Base-by-base conservation (phyloP, 495 filamentous ascomycete species). In the Aspergillus cavernicola region DNA sequence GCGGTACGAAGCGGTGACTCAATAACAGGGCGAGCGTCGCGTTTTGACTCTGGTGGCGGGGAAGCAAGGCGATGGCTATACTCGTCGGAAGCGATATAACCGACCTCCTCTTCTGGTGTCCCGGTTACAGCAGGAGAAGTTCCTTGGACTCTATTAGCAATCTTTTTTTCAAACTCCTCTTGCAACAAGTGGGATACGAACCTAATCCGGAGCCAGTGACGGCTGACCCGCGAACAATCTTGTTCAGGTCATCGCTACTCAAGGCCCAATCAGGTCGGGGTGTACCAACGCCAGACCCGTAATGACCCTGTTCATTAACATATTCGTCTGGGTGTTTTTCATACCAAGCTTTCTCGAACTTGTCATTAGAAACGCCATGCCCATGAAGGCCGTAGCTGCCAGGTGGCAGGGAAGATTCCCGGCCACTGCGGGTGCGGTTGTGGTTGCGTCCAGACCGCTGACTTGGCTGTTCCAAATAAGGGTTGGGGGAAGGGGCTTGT, bases 241-340 rank as follows among this genome's bases (percentile, higher is more conserved):
- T 90, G 69, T 95, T 95, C 60, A 99, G 73, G 61, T 96, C 89
- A 37, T 90, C 88, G 55, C 88, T 91, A 67, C 89, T 95, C 81
- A 96, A 76, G 53, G 89, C 90, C 76, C 86, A 93, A 71, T 92
- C 86, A 39, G 84, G 82, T 51, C 85, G 77, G 20, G 81, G 82
- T 20, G 86, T 85, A 40, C 83, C 76, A 50, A 84, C 76, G 35
- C 74, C 79, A 12, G 82, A 78, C 5, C 80, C 81, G 58, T 86
- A 86, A 59, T 85, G 81, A 10, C 83, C 82, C 47, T 76, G 67
- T 64, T 89, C 87, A 72, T 93, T 83, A 18, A 79, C 76, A 19
- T 84, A 75, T 47, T 82, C 81, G 29, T 95, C 90, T 1, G 90
- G 90, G 64, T 95, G 90, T 67, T 92, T 96, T 50, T 87, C 84